A percentile compares a stretch with the other conserved stretches of the same genome.
phyloP scores from a whole-genome alignment of 129 eudicot genomes.

The Saposhnikovia divaricata region DNA sequence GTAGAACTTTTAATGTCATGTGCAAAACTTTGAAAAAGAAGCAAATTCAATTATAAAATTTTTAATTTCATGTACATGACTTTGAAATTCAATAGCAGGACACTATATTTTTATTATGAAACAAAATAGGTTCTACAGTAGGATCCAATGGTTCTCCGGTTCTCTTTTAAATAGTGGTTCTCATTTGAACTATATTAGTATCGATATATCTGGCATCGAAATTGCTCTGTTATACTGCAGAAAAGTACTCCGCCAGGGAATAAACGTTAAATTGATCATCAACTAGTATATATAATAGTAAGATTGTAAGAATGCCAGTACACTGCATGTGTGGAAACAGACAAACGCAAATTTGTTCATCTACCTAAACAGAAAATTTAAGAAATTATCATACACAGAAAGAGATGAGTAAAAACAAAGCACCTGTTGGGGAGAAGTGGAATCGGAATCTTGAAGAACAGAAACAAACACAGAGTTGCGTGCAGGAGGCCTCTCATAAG shows the following conservation, averaged over 20 bases:
- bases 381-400: not conserved
- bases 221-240: not conserved
- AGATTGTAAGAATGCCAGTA: not conserved
- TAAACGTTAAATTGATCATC: no score
- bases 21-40: no score
- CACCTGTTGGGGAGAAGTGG: conserved; percentile 6
- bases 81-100: no score
- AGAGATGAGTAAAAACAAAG: not conserved
- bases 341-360: not conserved
- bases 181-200: no score
- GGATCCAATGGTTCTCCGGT: no score
- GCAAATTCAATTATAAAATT: no score
- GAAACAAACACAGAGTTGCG: not conserved
- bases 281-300: not conserved
- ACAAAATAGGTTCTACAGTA: no score
- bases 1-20: no score
- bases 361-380: not conserved
- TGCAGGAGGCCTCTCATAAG: not conserved
- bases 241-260: not conserved
- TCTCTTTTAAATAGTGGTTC: no score
- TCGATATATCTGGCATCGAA: not conserved
- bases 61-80: no score
- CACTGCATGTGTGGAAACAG: not conserved
- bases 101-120: no score
- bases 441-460: not conserved